Evolutionary conservation across 2,329 filamentous ascomycete species (phyloP).

Genomic region (Diaporthe humulicola): DNA sequence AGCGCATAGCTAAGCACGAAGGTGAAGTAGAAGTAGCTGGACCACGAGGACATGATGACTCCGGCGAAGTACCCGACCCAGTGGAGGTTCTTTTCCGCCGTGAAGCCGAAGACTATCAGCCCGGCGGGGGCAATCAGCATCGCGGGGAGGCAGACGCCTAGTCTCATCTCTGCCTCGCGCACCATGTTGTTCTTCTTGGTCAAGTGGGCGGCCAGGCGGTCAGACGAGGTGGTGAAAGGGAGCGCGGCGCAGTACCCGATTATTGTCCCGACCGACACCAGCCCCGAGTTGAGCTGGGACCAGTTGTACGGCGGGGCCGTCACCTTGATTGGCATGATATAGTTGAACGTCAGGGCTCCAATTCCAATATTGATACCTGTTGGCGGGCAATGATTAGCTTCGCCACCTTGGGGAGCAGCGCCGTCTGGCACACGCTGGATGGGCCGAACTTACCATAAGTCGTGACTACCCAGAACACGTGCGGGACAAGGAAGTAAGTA

Average conservation of each 20-base stretch:
- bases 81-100: constrained; percentile 55
- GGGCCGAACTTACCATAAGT: constrained; percentile 52
- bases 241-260: constrained; percentile 55
- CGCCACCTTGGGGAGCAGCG: constrained; percentile 17
- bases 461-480: constrained; percentile 63
- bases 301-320: constrained; percentile 60
- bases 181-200: constrained; percentile 59
- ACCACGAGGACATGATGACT: constrained; percentile 62
- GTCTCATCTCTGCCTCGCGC: constrained; percentile 63
- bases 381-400: not conserved
- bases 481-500: constrained; percentile 61
- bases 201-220: constrained; percentile 57
- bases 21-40: constrained; percentile 67
- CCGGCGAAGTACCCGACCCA: constrained; percentile 64
- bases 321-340: constrained; percentile 62
- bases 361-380: constrained; percentile 61
- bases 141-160: constrained; percentile 54
- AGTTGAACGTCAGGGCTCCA: constrained; percentile 63
- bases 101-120: constrained; percentile 57
- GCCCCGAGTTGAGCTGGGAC: constrained; percentile 58
- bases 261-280: constrained; percentile 57
- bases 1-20: constrained; percentile 73
- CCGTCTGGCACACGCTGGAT: constrained; percentile 37
- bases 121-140: constrained; percentile 56
- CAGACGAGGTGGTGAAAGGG: constrained; percentile 58